Evolutionary conservation across 129 eudicot species (phyloP), one percentile per base, ranked within the genome.

Genomic region (Artemisia tridentata): DNA sequence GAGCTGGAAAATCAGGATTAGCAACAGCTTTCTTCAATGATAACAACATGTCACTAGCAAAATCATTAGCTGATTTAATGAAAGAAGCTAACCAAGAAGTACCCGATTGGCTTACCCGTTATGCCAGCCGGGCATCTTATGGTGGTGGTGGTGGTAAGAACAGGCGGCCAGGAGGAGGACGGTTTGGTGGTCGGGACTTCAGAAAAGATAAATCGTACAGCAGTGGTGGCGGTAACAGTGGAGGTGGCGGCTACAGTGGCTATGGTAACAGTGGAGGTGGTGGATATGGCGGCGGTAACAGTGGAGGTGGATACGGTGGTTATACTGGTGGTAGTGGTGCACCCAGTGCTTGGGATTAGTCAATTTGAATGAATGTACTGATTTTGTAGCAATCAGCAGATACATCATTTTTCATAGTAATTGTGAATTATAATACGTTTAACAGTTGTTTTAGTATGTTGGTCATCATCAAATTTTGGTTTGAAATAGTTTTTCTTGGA

Each of bases 21-120:
- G 77, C 77, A n/a, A 72, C 77, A 49, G 77, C 77, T 62, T 72
- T 72, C 62, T 72, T 72, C 5, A 72, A 72, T 15, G 77, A 72
- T 19, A 72, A 49, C 34, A 72, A 72, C 41, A 4, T 31, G 18
- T 72, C 77, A n/a, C 23, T 72, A 48, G 77, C 77, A 61, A 72
- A 72, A 61, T 49, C 69, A 29, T 48, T 72, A 62, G 77, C 77
- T 18, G 77, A 72, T 20, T 29, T 72, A 38, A 72, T 72, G 69
- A 69, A 60, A 31, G 77, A 72, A 62, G 62, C 69, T 12, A 72
- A 72, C 50, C 77, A 72, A 72, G 77, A 72, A 49, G 77, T 72
- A 48, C 77, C 77, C 5, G 69, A 68, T 8, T 72, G 77, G 77
- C 77, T 72, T 29, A 72, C 77, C 63, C 69, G 77, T 18, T 72